These are phyloP conservation scores for Debaryomyces udenii DNA, from an alignment of 1,139 yeast species.

Conservation along the genomic window DNA sequence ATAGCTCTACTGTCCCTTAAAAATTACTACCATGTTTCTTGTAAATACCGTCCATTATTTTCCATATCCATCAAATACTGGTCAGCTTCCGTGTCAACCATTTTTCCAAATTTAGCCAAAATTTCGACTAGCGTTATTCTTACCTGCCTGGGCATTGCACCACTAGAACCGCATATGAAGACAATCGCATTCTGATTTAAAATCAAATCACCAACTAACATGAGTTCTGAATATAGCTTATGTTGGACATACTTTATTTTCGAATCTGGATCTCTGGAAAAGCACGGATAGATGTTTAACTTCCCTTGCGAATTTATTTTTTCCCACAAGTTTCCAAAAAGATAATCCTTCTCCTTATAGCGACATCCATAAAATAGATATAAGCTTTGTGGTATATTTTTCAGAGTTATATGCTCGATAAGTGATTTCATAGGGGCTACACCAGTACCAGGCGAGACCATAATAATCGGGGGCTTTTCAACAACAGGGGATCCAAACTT, in stretches of 20 bases:
- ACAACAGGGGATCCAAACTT: slow-evolving; percentile 25
- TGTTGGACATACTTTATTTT: slow-evolving; percentile 72
- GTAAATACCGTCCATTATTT: slow-evolving; percentile 67
- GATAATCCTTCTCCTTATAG: slow-evolving; percentile 62
- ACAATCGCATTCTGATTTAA: slow-evolving; percentile 58
- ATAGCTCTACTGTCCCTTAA: neutral
- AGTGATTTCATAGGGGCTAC: slow-evolving; percentile 84
- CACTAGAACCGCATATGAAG: slow-evolving; percentile 90
- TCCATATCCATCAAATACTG: slow-evolving; percentile 62
- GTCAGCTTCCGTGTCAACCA: slow-evolving; percentile 51
- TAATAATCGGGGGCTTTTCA: slow-evolving; percentile 54
- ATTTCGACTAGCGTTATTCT: slow-evolving; percentile 72
- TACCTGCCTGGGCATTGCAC: slow-evolving; percentile 93
- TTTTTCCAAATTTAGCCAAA: slow-evolving; percentile 43
- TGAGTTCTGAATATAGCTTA: slow-evolving; percentile 53
- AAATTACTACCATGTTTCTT: slow-evolving; percentile 79
- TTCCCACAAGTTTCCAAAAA: slow-evolving; percentile 62
- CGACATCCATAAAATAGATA: slow-evolving; percentile 80
- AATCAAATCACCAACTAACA: slow-evolving; percentile 53
- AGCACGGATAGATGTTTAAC: slow-evolving; percentile 53
- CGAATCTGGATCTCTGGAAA: slow-evolving; percentile 58
- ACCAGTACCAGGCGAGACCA: slow-evolving; percentile 92
- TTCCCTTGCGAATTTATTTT: slow-evolving; percentile 30
- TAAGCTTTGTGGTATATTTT: slow-evolving; percentile 27
- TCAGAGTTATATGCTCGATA: slow-evolving; percentile 38